Evolutionary conservation across 1,284 basidiomycete genomes (phyloP), one percentile per base, ranked within the genome.

Genomic region (Porogramme epimiltina): DNA sequence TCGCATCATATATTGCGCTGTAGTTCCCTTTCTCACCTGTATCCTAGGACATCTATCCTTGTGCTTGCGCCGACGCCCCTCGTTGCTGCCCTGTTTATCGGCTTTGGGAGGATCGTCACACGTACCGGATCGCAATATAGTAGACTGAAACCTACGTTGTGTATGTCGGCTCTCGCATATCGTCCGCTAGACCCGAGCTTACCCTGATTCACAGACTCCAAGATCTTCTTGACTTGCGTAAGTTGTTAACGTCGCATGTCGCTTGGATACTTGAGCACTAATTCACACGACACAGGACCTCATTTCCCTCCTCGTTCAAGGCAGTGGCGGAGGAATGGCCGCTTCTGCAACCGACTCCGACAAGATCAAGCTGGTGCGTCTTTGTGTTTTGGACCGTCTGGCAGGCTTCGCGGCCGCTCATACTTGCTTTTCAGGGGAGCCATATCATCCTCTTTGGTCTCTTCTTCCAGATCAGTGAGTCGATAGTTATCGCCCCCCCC

Each of bases 361-460:
- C 4, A 47, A 55, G 31, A 26, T n/a, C 6, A 39, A 42, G 5
- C 26, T 59, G 22, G 54, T 56, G 13, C 46, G 54, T 41, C 3
- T 9, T 10, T 6, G 26, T 13, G 6, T 20, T n/a, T 37, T 31
- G 28, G 28, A 31, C 28, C 8, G 28, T 6, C 13, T 31, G 13
- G n/a, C n/a, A 31, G 6, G 28, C 28, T 31, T 6, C 13, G 8
- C 2, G 2, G 15, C 13, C 24, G 3, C 28, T 8, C 28, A 8
- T 31, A 3, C 6, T 4, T 15, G 13, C n/a, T n/a, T n/a, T n/a
- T n/a, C 52, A 62, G 54, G 75, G 80, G 16, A 75, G 69, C 4
- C 63, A 75, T 51, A 71, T 84, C 59, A 82, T 83, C 76, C 68
- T 84, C 4, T 76, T 66, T 77, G 82, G 54, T 36, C 82, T 85